phyloP scores from a whole-genome alignment of 768 basidiomycete genomes.

The Russula earlei region DNA sequence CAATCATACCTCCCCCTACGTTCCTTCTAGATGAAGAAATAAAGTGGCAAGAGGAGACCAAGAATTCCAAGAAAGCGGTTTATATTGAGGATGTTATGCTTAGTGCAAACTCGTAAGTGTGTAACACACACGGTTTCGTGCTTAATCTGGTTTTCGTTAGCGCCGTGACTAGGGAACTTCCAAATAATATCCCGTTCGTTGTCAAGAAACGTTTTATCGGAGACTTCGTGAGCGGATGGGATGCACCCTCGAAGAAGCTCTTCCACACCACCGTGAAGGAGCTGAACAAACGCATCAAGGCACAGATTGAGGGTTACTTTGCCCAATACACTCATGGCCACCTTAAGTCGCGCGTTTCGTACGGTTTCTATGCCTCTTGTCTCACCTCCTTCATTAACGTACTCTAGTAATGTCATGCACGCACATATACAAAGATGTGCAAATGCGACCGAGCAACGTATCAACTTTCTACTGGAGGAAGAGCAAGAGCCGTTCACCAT shows the following conservation, averaged over 20 bases:
- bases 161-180: conserved; percentile 58
- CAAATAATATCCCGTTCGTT: conserved; percentile 48
- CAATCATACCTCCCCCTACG: background rate
- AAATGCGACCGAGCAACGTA: background rate
- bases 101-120: conserved; percentile 34
- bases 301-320: conserved; percentile 20
- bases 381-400: background rate
- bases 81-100: conserved; percentile 42
- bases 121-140: background rate
- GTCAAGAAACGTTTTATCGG: conserved; percentile 23
- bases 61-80: conserved; percentile 23
- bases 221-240: conserved; percentile 16
- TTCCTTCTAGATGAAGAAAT: conserved; percentile 39
- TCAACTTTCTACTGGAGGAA: conserved; percentile 6
- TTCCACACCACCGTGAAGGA: conserved; percentile 10
- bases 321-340: conserved; percentile 16
- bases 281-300: conserved; percentile 14
- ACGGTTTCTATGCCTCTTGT: background rate
- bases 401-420: conserved; percentile 2
- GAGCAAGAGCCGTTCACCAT: conserved; percentile 21
- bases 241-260: conserved; percentile 14
- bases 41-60: conserved; percentile 3
- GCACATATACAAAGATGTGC: conserved; percentile 7
- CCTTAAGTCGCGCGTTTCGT: conserved; percentile 19
- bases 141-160: conserved; percentile 26